phyloP scores from a whole-genome alignment of 2,329 filamentous ascomycete genomes.

The Anisogramma anomala region DNA sequence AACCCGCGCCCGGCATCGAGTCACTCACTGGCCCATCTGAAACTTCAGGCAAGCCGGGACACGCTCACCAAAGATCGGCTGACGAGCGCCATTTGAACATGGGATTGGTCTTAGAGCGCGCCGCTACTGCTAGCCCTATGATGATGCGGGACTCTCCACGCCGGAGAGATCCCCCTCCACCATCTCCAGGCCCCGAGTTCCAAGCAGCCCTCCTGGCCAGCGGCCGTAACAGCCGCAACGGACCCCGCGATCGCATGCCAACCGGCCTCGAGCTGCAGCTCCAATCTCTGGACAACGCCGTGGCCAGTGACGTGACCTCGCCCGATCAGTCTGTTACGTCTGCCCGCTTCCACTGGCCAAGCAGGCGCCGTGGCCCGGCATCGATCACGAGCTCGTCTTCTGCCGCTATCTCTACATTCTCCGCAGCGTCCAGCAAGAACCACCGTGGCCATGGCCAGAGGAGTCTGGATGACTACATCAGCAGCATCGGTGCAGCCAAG shows the following conservation, averaged over 20 bases:
- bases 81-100: slow-evolving; percentile 32
- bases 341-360: slow-evolving; percentile 43
- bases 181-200: slow-evolving; percentile 55
- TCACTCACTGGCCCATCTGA: slow-evolving; percentile 15
- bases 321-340: slow-evolving; percentile 46
- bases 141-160: slow-evolving; percentile 43
- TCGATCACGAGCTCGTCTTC: slow-evolving; percentile 45
- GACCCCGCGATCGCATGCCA: slow-evolving; percentile 69
- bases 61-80: slow-evolving; percentile 27
- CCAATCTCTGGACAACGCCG: slow-evolving; percentile 40
- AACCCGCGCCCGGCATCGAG: slow-evolving; percentile 7
- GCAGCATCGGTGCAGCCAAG: slow-evolving; percentile 68
- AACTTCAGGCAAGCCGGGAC: slow-evolving; percentile 16
- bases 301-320: slow-evolving; percentile 42
- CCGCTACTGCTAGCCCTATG: slow-evolving; percentile 56
- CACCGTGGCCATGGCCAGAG: slow-evolving; percentile 47
- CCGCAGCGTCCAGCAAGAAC: slow-evolving; percentile 40
- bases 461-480: slow-evolving; percentile 74
- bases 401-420: slow-evolving; percentile 27
- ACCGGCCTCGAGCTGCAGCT: slow-evolving; percentile 56
- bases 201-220: slow-evolving; percentile 52
- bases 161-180: slow-evolving; percentile 43
- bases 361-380: slow-evolving; percentile 39
- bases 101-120: slow-evolving; percentile 45
- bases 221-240: slow-evolving; percentile 48